Evolutionary conservation across 352 stramenopile genomes (phyloP).

Genomic region (Phytopythium vexans): DNA sequence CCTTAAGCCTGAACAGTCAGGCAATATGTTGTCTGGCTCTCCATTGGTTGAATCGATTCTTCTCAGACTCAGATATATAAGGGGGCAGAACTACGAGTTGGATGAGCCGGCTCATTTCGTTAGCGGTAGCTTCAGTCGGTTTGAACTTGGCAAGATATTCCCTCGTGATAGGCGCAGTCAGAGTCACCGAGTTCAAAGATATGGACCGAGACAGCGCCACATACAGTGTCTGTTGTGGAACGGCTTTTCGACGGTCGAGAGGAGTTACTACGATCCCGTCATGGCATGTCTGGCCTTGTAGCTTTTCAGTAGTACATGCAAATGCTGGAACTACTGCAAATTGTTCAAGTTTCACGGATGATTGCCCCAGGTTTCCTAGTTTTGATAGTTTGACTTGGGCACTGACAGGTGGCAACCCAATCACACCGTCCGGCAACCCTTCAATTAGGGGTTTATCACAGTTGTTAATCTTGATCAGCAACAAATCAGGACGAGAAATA

Average conservation of each 20-base stretch:
- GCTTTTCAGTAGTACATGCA: conserved; percentile 12
- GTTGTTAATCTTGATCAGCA: conserved; percentile 7
- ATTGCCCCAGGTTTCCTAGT: conserved; percentile 6
- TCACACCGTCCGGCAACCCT: conserved; percentile 5
- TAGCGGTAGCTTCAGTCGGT: background rate
- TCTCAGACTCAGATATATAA: no score
- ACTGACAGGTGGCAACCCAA: conserved; percentile 7
- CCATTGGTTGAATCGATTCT: no score
- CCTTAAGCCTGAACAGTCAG: no score
- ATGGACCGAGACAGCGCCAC: conserved; percentile 7
- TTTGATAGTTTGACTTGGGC: background rate
- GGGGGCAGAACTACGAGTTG: background rate
- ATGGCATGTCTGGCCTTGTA: conserved; percentile 8
- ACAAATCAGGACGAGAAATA: conserved; percentile 1
- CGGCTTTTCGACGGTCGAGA: background rate
- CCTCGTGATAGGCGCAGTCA: conserved; percentile 1
- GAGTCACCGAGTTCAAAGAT: background rate
- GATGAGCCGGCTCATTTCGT: conserved; percentile 1
- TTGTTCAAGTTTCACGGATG: conserved; percentile 10
- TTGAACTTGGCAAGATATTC: conserved; percentile 1
- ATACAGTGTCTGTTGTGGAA: conserved; percentile 1
- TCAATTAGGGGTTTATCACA: background rate
- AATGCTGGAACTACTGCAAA: conserved; percentile 17
- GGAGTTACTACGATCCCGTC: conserved; percentile 2
- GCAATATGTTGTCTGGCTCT: no score